Conservation (phyloP, 2,329 filamentous ascomycete genomes). For the Colletotrichum sp. region DNA sequence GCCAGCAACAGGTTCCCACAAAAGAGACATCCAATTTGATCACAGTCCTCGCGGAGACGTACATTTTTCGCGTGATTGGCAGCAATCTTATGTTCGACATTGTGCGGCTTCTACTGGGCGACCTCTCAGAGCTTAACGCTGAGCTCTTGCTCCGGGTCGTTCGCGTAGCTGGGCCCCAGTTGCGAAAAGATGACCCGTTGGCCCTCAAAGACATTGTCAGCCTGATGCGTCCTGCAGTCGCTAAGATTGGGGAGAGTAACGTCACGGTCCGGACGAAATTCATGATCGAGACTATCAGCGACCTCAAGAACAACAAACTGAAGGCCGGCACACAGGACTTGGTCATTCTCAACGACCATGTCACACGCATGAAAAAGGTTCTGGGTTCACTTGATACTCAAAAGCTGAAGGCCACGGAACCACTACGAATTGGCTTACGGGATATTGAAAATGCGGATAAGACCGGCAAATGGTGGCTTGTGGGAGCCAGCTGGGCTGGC, state of each 20-base stretch:
- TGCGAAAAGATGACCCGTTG: conserved; percentile 88
- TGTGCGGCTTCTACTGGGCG: conserved; percentile 75
- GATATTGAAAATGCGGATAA: conserved; percentile 86
- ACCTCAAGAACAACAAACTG: conserved; percentile 91
- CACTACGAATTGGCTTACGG: conserved; percentile 78
- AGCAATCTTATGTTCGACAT: conserved; percentile 90
- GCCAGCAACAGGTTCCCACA: conserved; percentile 30
- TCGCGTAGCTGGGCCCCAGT: conserved; percentile 78
- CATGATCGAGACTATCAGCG: conserved; percentile 96
- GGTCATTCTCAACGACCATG: conserved; percentile 78
- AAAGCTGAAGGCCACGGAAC: conserved; percentile 76
- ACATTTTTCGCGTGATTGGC: conserved; percentile 88
- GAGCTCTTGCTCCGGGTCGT: conserved; percentile 87
- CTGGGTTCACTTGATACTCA: conserved; percentile 76
- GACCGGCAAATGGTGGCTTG: conserved; percentile 97
- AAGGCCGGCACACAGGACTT: conserved; percentile 77
- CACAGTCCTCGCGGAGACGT: conserved; percentile 83
- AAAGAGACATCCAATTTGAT: conserved; percentile 80
- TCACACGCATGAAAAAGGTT: conserved; percentile 86
- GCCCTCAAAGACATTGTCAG: conserved; percentile 88
- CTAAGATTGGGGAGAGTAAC: conserved; percentile 69
- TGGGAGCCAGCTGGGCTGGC: conserved; percentile 88
- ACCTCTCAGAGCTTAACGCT: conserved; percentile 84
- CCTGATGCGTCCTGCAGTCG: conserved; percentile 75
- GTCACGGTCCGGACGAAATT: conserved; percentile 91